Percentiles rank a stretch among this genome's conserved stretches.
phyloP scores from a whole-genome alignment of 2,329 filamentous ascomycete genomes.

The Hymenoscyphus linearis region DNA sequence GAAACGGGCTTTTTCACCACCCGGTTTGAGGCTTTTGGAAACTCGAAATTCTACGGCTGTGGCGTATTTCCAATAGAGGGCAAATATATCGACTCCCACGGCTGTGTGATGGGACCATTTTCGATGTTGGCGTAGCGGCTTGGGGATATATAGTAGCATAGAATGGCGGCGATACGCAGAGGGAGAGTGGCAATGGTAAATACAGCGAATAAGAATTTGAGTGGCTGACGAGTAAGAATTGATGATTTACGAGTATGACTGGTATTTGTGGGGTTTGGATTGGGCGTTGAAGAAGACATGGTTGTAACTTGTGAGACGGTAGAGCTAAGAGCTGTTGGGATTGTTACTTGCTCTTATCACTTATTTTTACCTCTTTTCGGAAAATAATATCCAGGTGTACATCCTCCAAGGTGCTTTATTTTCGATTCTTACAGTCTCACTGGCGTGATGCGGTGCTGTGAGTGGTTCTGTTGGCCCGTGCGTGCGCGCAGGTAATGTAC shows the following conservation, averaged over 20 bases:
- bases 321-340: too few relatives aligned
- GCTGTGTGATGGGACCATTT: constrained; percentile 3
- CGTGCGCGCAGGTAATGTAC: too few relatives aligned
- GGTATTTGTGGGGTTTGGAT: background rate
- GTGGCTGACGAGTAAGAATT: background rate
- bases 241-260: background rate
- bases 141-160: constrained; percentile 4
- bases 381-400: too few relatives aligned
- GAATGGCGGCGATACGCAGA: background rate
- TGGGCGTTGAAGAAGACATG: too few relatives aligned
- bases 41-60: background rate
- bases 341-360: too few relatives aligned
- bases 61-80: background rate
- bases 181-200: constrained; percentile 2
- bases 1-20: constrained; percentile 1
- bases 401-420: too few relatives aligned
- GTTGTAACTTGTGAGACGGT: too few relatives aligned
- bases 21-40: background rate
- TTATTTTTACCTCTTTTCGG: too few relatives aligned
- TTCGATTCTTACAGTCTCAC: too few relatives aligned
- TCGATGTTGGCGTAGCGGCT: constrained; percentile 1
- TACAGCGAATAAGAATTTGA: background rate
- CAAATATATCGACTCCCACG: background rate
- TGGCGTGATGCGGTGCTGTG: too few relatives aligned
- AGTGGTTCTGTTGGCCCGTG: too few relatives aligned